A percentile compares a stretch with the other conserved stretches of the same genome.
phyloP scores from a whole-genome alignment of 164 flowering plant genomes.

The Chimonanthus praecox region DNA sequence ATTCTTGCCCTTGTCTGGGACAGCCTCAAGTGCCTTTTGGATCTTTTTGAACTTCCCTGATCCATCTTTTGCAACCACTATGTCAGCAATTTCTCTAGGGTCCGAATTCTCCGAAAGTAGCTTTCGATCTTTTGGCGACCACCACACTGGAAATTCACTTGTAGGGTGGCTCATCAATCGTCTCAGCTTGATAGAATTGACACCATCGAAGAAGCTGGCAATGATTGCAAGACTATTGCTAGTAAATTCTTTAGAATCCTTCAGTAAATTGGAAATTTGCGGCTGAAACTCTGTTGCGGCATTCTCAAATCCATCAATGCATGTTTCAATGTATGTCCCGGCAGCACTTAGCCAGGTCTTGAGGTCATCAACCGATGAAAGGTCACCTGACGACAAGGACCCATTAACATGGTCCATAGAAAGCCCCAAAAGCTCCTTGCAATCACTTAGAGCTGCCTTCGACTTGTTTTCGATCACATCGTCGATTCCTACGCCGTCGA shows the following conservation, averaged over 20 bases:
- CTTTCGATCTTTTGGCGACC: conserved; percentile 24
- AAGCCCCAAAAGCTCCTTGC: conserved; percentile 35
- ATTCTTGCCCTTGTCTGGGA: conserved; percentile 42
- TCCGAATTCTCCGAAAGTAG: conserved; percentile 15
- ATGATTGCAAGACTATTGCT: conserved; percentile 65
- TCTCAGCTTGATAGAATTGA: conserved; percentile 25
- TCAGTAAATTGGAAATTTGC: conserved; percentile 11
- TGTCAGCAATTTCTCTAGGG: conserved; percentile 16
- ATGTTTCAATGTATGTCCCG: conserved; percentile 55
- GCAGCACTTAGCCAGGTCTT: conserved; percentile 69
- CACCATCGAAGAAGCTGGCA: conserved; percentile 21
- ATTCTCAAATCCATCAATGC: conserved; percentile 51
- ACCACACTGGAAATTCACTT: conserved; percentile 33
- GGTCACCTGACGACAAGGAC: conserved; percentile 17
- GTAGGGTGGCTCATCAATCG: conserved; percentile 20
- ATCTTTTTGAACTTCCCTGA: conserved; percentile 46
- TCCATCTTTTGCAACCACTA: conserved; percentile 56
- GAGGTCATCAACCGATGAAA: conserved; percentile 34
- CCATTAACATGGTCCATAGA: conserved; percentile 48
- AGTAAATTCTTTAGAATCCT: conserved; percentile 42
- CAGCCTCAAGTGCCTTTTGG: conserved; percentile 38
- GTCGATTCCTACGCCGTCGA: conserved; percentile 7
- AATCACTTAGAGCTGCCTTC: conserved; percentile 29
- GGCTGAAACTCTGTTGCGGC: conserved; percentile 2
- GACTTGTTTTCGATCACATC: conserved; percentile 13